Evolutionary conservation across 768 basidiomycete genomes (phyloP), one percentile per base, ranked within the genome.

Genomic region (Cyathus striatus): DNA sequence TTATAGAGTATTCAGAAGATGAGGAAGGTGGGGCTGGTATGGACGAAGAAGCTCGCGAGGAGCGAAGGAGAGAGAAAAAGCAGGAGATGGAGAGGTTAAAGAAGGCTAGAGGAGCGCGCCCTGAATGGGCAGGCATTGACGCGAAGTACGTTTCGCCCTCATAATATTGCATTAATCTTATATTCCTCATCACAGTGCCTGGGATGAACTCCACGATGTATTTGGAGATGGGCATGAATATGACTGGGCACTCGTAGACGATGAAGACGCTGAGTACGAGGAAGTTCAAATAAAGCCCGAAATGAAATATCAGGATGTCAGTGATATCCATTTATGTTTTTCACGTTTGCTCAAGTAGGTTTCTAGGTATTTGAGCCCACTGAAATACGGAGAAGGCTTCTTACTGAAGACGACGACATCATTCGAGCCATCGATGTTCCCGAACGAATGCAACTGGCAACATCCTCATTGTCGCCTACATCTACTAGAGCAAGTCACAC

Each of bases 211-310:
- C 21, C 85, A 88, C 48, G 94, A 91, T 45, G 90, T 98, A 1
- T 99, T 99, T 50, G 96, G 96, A 24, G 89, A 94, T 49, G 96
- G 96, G 5, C 83, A 86, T 53, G 94, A 98, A 50, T 99, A 95
- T 59, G 92, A 92, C 52, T 94, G 90, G 86, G 94, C 94, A 10
- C 62, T 99, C 35, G 83, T 71, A 36, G 90, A 83, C 4, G 94
- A 94, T 23, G 89, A 90, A 2, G 79, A 86, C 23, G 51, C 58
- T 13, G 68, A 69, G 36, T 59, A 60, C 12, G 69, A 73, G 23
- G 71, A 74, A 39, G 73, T 73, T 20, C 54, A 60, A 14, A 49
- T 54, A n/a, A 90, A 88, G 53, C 69, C 73, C 6, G 86, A 90
- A 41, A 87, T 87, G 73, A 85, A 76, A 57, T 90, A 90, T 54